Evolutionary conservation across 805 yeast species (phyloP).

Genomic region (Saturnispora besseyi): DNA sequence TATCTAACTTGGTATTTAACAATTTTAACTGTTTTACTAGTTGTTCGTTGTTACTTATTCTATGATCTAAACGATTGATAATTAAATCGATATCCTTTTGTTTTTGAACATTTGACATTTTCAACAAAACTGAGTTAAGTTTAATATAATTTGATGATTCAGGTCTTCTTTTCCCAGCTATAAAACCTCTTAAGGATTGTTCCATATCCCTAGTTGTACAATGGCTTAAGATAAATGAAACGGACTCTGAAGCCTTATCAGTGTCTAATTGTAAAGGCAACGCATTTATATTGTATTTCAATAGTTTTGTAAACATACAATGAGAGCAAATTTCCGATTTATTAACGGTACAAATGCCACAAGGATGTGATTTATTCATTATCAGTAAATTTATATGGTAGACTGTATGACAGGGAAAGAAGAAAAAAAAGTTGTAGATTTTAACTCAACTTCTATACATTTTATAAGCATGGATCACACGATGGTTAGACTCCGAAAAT

Average conservation of each 20-base stretch:
- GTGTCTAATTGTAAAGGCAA: neutral
- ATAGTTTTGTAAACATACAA: neutral
- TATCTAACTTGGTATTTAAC: neutral
- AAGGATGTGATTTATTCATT: neutral
- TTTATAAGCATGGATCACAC: no score
- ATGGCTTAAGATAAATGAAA: neutral
- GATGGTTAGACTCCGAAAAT: neutral
- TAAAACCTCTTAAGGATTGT: neutral
- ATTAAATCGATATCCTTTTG: neutral
- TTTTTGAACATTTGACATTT: slow-evolving; percentile 1
- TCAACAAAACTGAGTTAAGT: slow-evolving; percentile 1
- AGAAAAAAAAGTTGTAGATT: neutral
- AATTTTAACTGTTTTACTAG: neutral
- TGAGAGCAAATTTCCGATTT: neutral
- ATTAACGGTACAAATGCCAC: neutral
- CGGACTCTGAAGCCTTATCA: neutral
- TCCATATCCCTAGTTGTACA: neutral
- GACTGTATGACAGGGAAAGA: neutral
- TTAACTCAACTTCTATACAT: no score
- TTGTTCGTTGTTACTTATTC: neutral
- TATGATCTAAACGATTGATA: neutral
- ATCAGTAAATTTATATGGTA: neutral
- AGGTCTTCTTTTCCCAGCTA: neutral
- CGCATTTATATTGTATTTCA: neutral
- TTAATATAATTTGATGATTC: neutral